Evolutionary conservation across 805 yeast species (phyloP).

Genomic region (Candida sakaeoensis): DNA sequence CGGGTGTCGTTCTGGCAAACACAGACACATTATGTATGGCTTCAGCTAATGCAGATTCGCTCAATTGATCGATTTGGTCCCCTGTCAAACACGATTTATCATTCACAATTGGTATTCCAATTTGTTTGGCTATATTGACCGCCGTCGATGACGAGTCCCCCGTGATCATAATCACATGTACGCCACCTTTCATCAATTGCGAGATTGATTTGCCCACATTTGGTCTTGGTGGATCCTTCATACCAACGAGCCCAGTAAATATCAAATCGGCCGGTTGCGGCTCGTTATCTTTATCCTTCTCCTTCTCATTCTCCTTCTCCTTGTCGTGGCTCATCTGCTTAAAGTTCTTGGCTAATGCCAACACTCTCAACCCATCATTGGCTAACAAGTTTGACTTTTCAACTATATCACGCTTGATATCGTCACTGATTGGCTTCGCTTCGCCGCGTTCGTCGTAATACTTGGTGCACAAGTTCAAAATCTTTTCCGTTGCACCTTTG

Average conservation of each 20-base stretch:
- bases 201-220: conserved; percentile 75
- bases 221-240: conserved; percentile 98
- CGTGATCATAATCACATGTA: conserved; percentile 96
- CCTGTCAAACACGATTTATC: conserved; percentile 78
- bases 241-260: conserved; percentile 86
- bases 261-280: conserved; percentile 55
- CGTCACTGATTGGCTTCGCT: conserved; percentile 53
- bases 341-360: conserved; percentile 66
- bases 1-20: conserved; percentile 94
- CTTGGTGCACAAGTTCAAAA: conserved; percentile 57
- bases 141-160: conserved; percentile 93
- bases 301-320: too few relatives aligned
- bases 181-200: conserved; percentile 83
- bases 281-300: conserved; percentile 24
- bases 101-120: conserved; percentile 79
- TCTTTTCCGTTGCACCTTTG: conserved; percentile 87
- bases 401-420: conserved; percentile 43
- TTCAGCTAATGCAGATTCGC: conserved; percentile 66
- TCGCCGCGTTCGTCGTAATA: conserved; percentile 60
- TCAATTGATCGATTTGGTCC: conserved; percentile 70
- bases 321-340: conserved; percentile 28
- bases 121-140: conserved; percentile 74
- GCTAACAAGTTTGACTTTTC: conserved; percentile 67
- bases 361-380: conserved; percentile 77
- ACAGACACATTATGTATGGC: conserved; percentile 81